A percentile compares a stretch with the other conserved stretches of the same genome.
phyloP scores from a whole-genome alignment of 768 basidiomycete genomes.

The Cystobasidium tubakii region DNA sequence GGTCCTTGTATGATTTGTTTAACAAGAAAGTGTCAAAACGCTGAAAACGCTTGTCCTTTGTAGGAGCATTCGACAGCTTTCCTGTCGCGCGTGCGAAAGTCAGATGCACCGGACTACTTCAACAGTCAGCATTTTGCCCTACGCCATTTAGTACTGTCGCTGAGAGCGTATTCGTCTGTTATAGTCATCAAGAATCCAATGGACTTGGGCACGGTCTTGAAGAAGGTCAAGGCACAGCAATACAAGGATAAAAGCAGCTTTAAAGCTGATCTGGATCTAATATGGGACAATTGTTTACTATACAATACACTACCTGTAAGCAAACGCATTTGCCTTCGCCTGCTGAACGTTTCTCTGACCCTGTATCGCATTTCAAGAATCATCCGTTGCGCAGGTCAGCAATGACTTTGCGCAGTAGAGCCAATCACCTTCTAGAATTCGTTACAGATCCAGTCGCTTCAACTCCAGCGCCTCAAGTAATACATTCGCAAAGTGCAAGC shows the following conservation, averaged over 20 bases:
- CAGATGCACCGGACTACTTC: slow-evolving; percentile 89
- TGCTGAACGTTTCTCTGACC: slow-evolving; percentile 38
- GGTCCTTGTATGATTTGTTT: slow-evolving; percentile 53
- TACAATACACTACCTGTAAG: slow-evolving; percentile 87
- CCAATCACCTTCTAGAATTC: slow-evolving; percentile 75
- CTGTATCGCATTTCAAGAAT: slow-evolving; percentile 54
- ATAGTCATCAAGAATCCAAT: slow-evolving; percentile 91
- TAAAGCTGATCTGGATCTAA: slow-evolving; percentile 85
- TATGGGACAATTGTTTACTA: slow-evolving; percentile 89
- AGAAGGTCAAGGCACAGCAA: slow-evolving; percentile 81
- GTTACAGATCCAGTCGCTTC: slow-evolving; percentile 69
- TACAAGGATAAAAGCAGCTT: slow-evolving; percentile 84
- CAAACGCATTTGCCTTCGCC: not conserved
- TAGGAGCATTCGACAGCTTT: slow-evolving; percentile 91
- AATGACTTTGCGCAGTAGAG: slow-evolving; percentile 71
- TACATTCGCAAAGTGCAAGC: slow-evolving; percentile 3
- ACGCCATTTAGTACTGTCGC: slow-evolving; percentile 4
- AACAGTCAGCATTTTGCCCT: slow-evolving; percentile 57
- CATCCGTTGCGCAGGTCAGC: slow-evolving; percentile 83
- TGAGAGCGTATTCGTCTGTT: slow-evolving; percentile 54
- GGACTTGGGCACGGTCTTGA: slow-evolving; percentile 88
- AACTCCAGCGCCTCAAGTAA: slow-evolving; percentile 51
- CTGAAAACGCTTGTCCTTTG: slow-evolving; percentile 54
- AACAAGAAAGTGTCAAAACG: too few relatives aligned
- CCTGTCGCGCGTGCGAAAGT: slow-evolving; percentile 80